Percentiles rank a stretch among this genome's conserved stretches.
These are phyloP conservation scores for Globisporangium polare DNA, from an alignment of 352 stramenopile species.

Conservation along the genomic window DNA sequence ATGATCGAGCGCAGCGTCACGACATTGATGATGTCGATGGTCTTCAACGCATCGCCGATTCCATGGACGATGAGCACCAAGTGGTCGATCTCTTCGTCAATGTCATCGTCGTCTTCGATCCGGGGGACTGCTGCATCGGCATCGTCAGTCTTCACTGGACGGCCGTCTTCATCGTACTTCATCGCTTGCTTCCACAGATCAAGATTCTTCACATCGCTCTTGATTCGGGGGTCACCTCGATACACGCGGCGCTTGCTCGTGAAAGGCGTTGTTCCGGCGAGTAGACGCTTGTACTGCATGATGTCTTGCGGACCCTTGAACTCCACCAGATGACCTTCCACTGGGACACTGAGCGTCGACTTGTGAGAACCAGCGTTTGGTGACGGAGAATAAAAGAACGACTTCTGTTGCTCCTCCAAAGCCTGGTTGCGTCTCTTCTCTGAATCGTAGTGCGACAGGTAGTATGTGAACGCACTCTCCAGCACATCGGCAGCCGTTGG, in stretches of 20 bases:
- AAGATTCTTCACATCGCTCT: constrained; percentile 44
- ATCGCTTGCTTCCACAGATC: constrained; percentile 62
- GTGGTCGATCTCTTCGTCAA: constrained; percentile 79
- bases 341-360: constrained; percentile 62
- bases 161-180: constrained; percentile 20
- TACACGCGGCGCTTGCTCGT: constrained; percentile 80
- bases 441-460: constrained; percentile 59
- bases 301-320: constrained; percentile 76
- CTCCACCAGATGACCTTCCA: constrained; percentile 79
- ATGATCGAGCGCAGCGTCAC: constrained; percentile 81
- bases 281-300: constrained; percentile 76
- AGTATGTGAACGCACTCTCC: constrained; percentile 71
- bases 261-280: constrained; percentile 75
- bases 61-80: constrained; percentile 88
- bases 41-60: constrained; percentile 88
- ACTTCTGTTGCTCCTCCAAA: constrained; percentile 38
- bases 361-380: constrained; percentile 24
- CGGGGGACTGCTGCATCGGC: constrained; percentile 13
- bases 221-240: constrained; percentile 69
- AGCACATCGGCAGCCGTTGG: constrained; percentile 39
- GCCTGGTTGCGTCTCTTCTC: constrained; percentile 57
- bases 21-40: constrained; percentile 82
- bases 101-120: constrained; percentile 61
- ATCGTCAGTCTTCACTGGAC: background rate
- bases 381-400: constrained; percentile 40